Conservation (phyloP, 352 stramenopile genomes). For the Globisporangium paddicum region DNA sequence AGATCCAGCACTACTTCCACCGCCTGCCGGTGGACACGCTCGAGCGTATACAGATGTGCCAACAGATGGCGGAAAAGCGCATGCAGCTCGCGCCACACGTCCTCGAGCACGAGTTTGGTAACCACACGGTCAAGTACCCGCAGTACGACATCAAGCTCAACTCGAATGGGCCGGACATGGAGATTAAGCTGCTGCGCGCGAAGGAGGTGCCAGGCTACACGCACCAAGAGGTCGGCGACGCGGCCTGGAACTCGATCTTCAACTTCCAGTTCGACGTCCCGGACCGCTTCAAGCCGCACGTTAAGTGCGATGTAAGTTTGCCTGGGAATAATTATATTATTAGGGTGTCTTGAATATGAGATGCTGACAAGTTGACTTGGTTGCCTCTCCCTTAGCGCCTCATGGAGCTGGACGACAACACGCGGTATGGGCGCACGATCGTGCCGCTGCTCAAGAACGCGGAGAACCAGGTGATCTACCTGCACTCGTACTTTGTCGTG, state of each 20-base stretch:
- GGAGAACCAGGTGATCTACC: conserved; percentile 58
- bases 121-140: conserved; percentile 39
- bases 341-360: too few species aligned
- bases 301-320: conserved; percentile 50
- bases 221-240: conserved; percentile 55
- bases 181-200: conserved; percentile 71
- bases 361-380: too few species aligned
- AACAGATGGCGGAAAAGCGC: conserved; percentile 49
- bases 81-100: conserved; percentile 48
- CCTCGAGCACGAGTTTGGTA: conserved; percentile 46
- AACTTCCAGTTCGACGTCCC: conserved; percentile 76
- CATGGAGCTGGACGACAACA: conserved; percentile 77
- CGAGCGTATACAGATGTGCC: conserved; percentile 41
- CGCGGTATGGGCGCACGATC: conserved; percentile 73
- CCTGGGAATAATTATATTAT: too few species aligned
- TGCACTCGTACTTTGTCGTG: conserved; percentile 78
- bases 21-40: conserved; percentile 58
- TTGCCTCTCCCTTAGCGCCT: too few species aligned
- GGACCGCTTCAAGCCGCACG: conserved; percentile 52
- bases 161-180: conserved; percentile 71
- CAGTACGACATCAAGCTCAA: conserved; percentile 79
- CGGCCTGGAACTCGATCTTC: conserved; percentile 72
- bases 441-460: conserved; percentile 60
- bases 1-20: conserved; percentile 68
- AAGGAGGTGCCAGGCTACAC: conserved; percentile 52